Evolutionary conservation across 108 stramenopile genomes (phyloP).

Genomic region (Skeletonema tropicum): DNA sequence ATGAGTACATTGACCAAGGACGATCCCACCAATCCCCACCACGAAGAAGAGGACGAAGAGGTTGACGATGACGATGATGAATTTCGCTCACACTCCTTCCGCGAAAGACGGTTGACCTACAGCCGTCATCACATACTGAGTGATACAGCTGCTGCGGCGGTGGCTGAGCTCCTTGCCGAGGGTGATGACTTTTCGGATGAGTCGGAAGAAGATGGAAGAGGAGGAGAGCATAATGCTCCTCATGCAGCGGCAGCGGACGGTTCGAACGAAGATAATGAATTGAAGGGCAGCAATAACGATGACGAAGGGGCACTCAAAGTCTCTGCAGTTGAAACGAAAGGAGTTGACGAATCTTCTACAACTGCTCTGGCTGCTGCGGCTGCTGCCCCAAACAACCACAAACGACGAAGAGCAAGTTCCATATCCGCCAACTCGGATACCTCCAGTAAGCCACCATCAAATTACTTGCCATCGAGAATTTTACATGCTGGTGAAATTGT

Average conservation of each 20-base stretch:
- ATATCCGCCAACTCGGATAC: conserved; percentile 16
- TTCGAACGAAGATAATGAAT: conserved; percentile 1
- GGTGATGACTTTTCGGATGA: conserved; percentile 18
- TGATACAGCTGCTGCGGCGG: conserved; percentile 22
- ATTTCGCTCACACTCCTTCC: conserved; percentile 59
- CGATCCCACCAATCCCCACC: neutral
- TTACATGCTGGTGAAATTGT: conserved; percentile 68
- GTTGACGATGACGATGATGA: conserved; percentile 35
- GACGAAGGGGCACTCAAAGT: neutral
- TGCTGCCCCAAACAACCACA: conserved; percentile 17
- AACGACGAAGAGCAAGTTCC: conserved; percentile 21
- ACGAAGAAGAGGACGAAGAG: conserved; percentile 18
- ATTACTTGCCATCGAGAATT: conserved; percentile 46
- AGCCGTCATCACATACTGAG: conserved; percentile 45
- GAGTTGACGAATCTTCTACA: neutral
- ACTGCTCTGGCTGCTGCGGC: neutral
- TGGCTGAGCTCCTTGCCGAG: conserved; percentile 27
- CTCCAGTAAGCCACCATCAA: neutral
- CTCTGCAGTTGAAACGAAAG: neutral
- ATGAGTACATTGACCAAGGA: too few species aligned
- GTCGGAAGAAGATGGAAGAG: conserved; percentile 13
- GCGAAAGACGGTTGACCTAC: conserved; percentile 75
- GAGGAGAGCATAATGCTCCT: too few species aligned
- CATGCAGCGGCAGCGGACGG: too few species aligned
- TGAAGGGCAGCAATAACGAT: neutral